These are phyloP conservation scores for Diplotaxis tenuifolia DNA, from an alignment of 345 rosid species.

Conservation along the genomic window DNA sequence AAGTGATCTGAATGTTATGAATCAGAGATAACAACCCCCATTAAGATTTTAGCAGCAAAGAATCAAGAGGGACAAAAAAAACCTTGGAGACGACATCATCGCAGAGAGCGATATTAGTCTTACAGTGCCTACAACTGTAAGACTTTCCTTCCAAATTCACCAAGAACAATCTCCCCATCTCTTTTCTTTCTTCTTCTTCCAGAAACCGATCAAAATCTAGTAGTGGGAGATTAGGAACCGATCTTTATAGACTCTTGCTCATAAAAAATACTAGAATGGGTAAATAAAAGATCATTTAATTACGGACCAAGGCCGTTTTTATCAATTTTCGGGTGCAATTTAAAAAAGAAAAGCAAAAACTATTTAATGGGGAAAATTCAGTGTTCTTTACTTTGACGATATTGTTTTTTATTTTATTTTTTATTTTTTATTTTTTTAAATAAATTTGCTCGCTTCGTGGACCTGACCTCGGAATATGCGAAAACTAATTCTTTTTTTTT, in stretches of 20 bases:
- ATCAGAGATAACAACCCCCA: slow-evolving; percentile 13
- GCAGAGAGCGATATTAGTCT: slow-evolving; percentile 52
- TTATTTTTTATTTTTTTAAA: not conserved
- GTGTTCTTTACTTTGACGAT: slow-evolving; percentile 11
- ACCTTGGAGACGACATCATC: slow-evolving; percentile 72
- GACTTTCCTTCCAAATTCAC: slow-evolving; percentile 55
- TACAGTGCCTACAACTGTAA: slow-evolving; percentile 73
- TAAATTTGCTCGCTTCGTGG: slow-evolving; percentile 12
- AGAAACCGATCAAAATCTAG: slow-evolving; percentile 8
- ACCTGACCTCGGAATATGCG: slow-evolving; percentile 30
- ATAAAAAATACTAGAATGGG: too few species aligned
- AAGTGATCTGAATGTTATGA: not conserved
- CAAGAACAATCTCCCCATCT: slow-evolving; percentile 77
- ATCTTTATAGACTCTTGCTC: too few species aligned
- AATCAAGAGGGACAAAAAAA: not conserved
- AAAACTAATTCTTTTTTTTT: not conserved
- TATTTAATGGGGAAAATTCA: slow-evolving; percentile 3
- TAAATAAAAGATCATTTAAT: slow-evolving; percentile 8
- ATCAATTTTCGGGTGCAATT: not conserved
- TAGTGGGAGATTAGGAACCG: too few species aligned
- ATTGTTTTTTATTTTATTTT: too few species aligned
- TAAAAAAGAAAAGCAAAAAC: not conserved
- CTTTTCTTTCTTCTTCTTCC: not conserved
- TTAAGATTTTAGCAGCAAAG: not conserved
- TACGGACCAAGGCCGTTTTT: slow-evolving; percentile 1